Base-by-base conservation (phyloP, 805 yeast genomes). In the Metschnikowia proteae region DNA sequence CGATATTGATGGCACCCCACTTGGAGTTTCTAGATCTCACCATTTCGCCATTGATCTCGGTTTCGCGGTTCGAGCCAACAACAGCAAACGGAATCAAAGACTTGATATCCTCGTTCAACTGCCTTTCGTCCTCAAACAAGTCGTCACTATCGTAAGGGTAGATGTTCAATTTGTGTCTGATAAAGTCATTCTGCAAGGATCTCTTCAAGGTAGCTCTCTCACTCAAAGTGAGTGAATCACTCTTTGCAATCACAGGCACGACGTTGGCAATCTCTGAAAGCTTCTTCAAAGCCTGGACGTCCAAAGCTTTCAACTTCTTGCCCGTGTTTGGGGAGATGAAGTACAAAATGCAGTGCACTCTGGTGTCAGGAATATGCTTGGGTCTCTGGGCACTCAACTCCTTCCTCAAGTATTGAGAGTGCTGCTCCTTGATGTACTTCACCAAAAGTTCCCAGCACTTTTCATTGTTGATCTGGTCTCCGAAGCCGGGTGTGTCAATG, bases 401-500 rank as follows among this genome's bases (percentile, higher is more conserved):
- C 67, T 86, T 88, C 72, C 97, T 85, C 64, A 91, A 77, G 67
- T 87, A 91, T 61, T 84, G 84, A 38, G 95, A 86, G 67, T 91
- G 96, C 71, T 91, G 97, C 69, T 91, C 97, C 71, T 91, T 91
- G 65, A 91, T 88, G 71, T 90, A 91, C 70, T 88, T 89, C 56
- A 91, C 84, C 54, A 91, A 83, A 46, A 97, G 97, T 60, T 91
- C 98, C 97, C 97, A 92, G 70, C 96, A 90, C 69, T 86, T 87
- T 61, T 88, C 95, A 69, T 91, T 91, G 73, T 90, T 88, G 57
- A 94, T 86, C 71, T 88, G 96, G 75, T 94, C 99, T 35, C 97
- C 98, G 74, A 89, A 94, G 11, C 98, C 98, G 22, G 98, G 98
- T 3, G 99, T 94, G 66, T 94, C 99, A 63, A 94, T 88, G 48